Conservation (phyloP, 257 asterid species). For the Nicotiana sylvestris region DNA sequence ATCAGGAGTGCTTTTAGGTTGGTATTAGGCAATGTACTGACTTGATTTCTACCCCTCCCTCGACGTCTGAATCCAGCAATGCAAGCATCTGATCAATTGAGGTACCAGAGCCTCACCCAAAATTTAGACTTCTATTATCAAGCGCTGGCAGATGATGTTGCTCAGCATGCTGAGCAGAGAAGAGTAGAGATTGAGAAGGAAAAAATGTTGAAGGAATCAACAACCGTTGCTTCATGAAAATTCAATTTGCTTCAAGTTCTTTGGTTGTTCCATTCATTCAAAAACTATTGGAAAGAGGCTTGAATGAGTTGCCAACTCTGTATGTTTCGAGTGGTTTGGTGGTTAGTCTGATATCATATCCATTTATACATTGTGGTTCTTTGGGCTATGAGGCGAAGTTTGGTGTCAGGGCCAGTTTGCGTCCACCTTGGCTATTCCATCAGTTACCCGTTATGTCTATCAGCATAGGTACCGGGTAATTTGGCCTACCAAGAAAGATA, state of each 20-base stretch:
- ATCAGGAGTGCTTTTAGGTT: background rate
- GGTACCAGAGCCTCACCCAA: conserved; percentile 84
- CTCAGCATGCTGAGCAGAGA: conserved; percentile 88
- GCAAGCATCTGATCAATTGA: conserved; percentile 77
- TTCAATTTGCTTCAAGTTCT: conserved; percentile 26
- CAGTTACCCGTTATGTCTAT: too few species aligned
- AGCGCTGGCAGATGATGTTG: conserved; percentile 85
- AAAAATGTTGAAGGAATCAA: conserved; percentile 57
- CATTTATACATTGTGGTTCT: background rate
- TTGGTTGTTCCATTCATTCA: conserved; percentile 28
- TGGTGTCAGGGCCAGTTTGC: too few species aligned
- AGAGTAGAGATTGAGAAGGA: conserved; percentile 81
- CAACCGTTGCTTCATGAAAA: conserved; percentile 43
- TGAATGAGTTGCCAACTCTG: conserved; percentile 20
- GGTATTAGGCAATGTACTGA: conserved; percentile 4
- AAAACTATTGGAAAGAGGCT: conserved; percentile 24
- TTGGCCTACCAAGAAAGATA: background rate
- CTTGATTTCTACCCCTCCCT: background rate
- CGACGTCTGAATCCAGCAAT: conserved; percentile 41
- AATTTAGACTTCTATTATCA: conserved; percentile 79
- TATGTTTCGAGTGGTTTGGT: conserved; percentile 28
- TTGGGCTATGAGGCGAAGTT: too few species aligned
- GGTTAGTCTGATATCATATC: conserved; percentile 25
- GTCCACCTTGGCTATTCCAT: too few species aligned
- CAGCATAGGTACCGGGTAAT: background rate